These are phyloP conservation scores for Quaeritorhiza haematococci DNA, from an alignment of 371 early-diverging fungal species.

Conservation along the genomic window DNA sequence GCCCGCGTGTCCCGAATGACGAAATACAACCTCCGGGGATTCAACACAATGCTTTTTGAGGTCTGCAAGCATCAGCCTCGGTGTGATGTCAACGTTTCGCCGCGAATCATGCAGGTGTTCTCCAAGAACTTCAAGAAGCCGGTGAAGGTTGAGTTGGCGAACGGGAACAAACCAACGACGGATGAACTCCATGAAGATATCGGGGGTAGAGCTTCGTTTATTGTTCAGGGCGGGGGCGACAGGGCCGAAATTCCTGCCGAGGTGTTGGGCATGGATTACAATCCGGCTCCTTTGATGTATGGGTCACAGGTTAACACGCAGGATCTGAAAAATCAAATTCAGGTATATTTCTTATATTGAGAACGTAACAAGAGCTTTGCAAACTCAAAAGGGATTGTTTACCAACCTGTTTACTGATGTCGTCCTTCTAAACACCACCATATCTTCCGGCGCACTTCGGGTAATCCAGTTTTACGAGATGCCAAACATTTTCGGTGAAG, in stretches of 20 bases:
- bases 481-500: neutral
- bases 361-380: too few relatives aligned
- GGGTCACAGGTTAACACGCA: slow-evolving; percentile 4
- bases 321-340: slow-evolving; percentile 11
- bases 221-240: slow-evolving; percentile 8
- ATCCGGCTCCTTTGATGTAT: slow-evolving; percentile 15
- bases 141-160: neutral
- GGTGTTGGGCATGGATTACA: slow-evolving; percentile 17
- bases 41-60: slow-evolving; percentile 20
- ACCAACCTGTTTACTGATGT: too few relatives aligned
- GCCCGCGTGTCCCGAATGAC: slow-evolving; percentile 18
- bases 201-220: neutral
- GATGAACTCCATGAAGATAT: slow-evolving; percentile 4
- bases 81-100: slow-evolving; percentile 15
- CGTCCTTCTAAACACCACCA: slow-evolving; percentile 2
- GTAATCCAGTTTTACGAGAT: neutral
- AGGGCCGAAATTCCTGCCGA: slow-evolving; percentile 5
- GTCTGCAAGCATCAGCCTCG: slow-evolving; percentile 17
- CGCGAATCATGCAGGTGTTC: slow-evolving; percentile 2
- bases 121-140: slow-evolving; percentile 7
- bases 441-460: neutral
- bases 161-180: too few relatives aligned
- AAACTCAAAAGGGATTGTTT: too few relatives aligned
- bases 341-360: too few relatives aligned
- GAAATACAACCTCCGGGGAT: slow-evolving; percentile 19